These are phyloP conservation scores for Ustilago xerochloae DNA, from an alignment of 1,284 basidiomycete genomes.

Conservation along the genomic window DNA sequence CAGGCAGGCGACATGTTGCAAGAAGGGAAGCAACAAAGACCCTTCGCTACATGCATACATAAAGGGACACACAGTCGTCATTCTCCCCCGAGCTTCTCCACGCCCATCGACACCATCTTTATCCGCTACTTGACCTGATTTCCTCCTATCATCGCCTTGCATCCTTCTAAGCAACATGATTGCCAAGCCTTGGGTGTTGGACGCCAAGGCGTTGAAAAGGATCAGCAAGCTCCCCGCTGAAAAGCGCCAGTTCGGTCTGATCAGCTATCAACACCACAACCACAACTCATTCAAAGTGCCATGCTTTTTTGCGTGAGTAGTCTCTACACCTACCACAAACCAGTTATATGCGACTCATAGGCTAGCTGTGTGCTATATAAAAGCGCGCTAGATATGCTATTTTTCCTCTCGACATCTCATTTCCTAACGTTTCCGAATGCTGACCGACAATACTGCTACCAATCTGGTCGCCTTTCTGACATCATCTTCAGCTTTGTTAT, in stretches of 20 bases:
- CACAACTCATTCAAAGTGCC: conserved; percentile 38
- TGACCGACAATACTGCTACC: background rate
- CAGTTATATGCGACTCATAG: too few species aligned
- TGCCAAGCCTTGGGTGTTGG: conserved; percentile 22
- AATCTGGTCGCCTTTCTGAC: background rate
- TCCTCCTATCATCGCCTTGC: background rate
- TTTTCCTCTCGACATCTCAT: too few species aligned
- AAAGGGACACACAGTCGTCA: too few species aligned
- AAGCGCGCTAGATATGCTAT: too few species aligned
- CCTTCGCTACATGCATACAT: too few species aligned
- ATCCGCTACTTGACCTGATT: background rate
- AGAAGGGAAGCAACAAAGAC: too few species aligned
- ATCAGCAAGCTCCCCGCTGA: conserved; percentile 15
- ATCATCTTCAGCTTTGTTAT: conserved; percentile 21
- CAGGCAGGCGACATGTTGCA: too few species aligned
- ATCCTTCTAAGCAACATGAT: conserved; percentile 11
- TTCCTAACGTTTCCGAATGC: background rate
- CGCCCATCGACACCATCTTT: background rate
- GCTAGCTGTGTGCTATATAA: too few species aligned
- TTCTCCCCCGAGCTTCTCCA: too few species aligned
- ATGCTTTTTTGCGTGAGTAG: conserved; percentile 18
- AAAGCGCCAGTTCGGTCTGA: conserved; percentile 4
- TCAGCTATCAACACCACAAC: conserved; percentile 22
- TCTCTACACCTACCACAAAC: too few species aligned
- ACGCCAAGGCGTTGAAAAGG: conserved; percentile 9